Percentiles rank a stretch among this genome's conserved stretches.
Evolutionary conservation across 2,329 filamentous ascomycete genomes (phyloP).

Genomic region (Malbranchea zuffiana): DNA sequence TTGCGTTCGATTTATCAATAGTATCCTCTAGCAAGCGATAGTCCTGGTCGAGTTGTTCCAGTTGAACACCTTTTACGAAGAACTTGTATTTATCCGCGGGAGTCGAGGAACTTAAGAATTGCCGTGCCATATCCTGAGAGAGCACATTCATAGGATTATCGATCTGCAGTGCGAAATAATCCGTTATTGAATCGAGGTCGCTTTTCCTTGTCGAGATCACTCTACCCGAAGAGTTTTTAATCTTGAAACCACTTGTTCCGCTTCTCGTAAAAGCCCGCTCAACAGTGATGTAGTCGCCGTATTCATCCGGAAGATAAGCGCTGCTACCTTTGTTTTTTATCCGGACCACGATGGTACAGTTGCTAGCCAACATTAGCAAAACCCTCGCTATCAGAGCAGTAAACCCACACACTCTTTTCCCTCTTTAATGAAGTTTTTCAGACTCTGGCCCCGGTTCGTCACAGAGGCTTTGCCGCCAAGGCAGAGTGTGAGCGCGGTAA

Average conservation of each 20-base stretch:
- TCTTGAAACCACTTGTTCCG: slow-evolving; percentile 71
- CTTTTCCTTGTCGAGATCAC: slow-evolving; percentile 70
- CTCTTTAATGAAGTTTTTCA: slow-evolving; percentile 86
- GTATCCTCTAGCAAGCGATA: slow-evolving; percentile 75
- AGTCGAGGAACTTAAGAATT: slow-evolving; percentile 79
- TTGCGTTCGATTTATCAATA: slow-evolving; percentile 59
- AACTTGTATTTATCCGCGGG: slow-evolving; percentile 87
- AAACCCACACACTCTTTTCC: slow-evolving; percentile 57
- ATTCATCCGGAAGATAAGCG: slow-evolving; percentile 72
- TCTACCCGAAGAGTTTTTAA: slow-evolving; percentile 62
- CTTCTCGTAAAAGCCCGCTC: slow-evolving; percentile 74
- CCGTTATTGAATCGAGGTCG: slow-evolving; percentile 84
- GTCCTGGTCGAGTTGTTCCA: slow-evolving; percentile 84
- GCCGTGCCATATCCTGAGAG: slow-evolving; percentile 86
- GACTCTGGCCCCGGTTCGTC: slow-evolving; percentile 80
- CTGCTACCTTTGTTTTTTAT: slow-evolving; percentile 84
- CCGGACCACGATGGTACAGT: slow-evolving; percentile 59
- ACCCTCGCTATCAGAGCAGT: neutral
- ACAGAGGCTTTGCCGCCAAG: slow-evolving; percentile 88
- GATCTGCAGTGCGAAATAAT: slow-evolving; percentile 86
- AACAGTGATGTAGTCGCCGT: slow-evolving; percentile 76
- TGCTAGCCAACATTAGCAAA: slow-evolving; percentile 12
- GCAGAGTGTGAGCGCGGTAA: slow-evolving; percentile 87
- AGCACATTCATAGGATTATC: slow-evolving; percentile 95
- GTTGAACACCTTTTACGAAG: slow-evolving; percentile 86